Evolutionary conservation across 129 eudicot species (phyloP).

Genomic region (Erigeron canadensis): DNA sequence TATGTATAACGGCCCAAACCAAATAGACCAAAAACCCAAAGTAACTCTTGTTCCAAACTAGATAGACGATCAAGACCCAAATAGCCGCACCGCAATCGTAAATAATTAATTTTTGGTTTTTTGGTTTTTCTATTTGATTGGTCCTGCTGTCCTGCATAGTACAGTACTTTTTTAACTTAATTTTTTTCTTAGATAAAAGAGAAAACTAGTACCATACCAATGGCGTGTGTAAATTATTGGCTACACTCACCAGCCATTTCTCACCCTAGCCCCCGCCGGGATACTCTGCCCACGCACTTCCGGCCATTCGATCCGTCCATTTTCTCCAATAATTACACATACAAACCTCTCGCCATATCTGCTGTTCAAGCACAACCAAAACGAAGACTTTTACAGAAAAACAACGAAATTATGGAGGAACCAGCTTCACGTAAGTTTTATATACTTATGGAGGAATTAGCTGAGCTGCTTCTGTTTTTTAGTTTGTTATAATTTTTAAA

Average conservation of each 20-base stretch:
- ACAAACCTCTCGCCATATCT: conserved; percentile 26
- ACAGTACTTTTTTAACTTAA: not conserved
- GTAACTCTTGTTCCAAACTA: no score
- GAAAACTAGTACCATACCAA: conserved; percentile 19
- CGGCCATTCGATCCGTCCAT: conserved; percentile 14
- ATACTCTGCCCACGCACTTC: conserved; percentile 21
- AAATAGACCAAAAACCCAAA: no score
- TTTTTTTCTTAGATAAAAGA: not conserved
- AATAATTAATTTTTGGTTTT: no score
- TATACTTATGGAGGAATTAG: not conserved
- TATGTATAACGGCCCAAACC: no score
- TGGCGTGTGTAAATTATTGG: conserved; percentile 43
- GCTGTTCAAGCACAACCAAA: conserved; percentile 47
- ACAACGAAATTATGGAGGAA: conserved; percentile 31
- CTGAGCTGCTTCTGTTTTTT: no score
- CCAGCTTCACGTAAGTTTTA: conserved; percentile 52
- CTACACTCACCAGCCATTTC: conserved; percentile 36
- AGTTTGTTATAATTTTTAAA: no score
- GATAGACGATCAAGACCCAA: no score
- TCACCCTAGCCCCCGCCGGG: conserved; percentile 13
- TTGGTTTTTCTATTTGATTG: no score
- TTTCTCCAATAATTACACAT: conserved; percentile 18
- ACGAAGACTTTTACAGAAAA: conserved; percentile 38
- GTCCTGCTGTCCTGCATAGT: no score
- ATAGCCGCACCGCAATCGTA: no score